A percentile compares a stretch with the other conserved stretches of the same genome.
Conservation (phyloP, 768 basidiomycete species). For the Porpolomopsis calyptriformis region DNA sequence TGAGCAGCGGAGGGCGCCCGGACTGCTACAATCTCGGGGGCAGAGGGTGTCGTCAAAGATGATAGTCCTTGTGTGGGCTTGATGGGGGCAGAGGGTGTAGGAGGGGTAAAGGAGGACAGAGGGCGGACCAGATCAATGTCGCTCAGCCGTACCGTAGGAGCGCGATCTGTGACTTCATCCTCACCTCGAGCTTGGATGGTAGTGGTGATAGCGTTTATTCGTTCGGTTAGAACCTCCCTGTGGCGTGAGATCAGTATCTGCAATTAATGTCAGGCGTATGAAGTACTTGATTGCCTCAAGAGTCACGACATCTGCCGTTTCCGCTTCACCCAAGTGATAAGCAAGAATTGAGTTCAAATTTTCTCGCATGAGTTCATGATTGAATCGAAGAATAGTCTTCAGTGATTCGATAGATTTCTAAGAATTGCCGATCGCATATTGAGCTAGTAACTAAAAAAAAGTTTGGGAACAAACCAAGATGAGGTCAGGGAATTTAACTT, state of each 20-base stretch:
- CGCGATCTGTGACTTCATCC: not conserved
- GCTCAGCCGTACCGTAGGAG: not conserved
- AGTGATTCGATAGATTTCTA: conserved; percentile 24
- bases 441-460: not conserved
- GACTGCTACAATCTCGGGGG: too few species aligned
- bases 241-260: conserved; percentile 2
- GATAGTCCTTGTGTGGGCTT: not conserved
- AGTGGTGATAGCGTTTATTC: conserved; percentile 29
- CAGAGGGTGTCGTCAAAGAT: not conserved
- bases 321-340: conserved; percentile 14
- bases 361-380: conserved; percentile 18
- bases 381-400: conserved; percentile 20
- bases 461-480: conserved; percentile 13
- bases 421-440: too few species aligned
- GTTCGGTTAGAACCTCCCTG: conserved; percentile 27
- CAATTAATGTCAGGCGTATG: not conserved
- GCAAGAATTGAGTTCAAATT: conserved; percentile 17
- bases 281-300: conserved; percentile 33
- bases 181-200: conserved; percentile 20
- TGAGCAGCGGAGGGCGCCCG: too few species aligned
- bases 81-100: not conserved
- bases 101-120: not conserved
- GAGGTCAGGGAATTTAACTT: conserved; percentile 18
- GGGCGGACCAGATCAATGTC: not conserved
- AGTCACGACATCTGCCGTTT: conserved; percentile 29